Evolutionary conservation across 176 grass and related monocot species (phyloP).

Genomic region (Ensete ventricosum): DNA sequence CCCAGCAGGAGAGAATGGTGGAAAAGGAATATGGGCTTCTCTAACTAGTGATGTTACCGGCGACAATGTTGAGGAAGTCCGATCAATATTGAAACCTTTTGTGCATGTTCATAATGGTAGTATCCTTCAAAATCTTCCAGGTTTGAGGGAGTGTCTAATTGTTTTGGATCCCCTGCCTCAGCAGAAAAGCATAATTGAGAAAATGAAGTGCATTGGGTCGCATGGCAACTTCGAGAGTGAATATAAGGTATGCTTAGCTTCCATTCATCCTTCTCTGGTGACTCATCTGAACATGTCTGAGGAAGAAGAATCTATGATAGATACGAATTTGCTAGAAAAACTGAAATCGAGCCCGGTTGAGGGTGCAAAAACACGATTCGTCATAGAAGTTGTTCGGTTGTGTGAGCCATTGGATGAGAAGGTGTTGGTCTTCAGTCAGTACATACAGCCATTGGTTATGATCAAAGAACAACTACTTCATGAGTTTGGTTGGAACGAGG

Average conservation of each 20-base stretch:
- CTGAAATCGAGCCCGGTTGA: conserved; percentile 30
- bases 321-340: conserved; percentile 32
- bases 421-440: conserved; percentile 81
- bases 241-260: conserved; percentile 54
- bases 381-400: conserved; percentile 52
- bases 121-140: conserved; percentile 61
- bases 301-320: conserved; percentile 26
- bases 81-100: conserved; percentile 36
- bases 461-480: conserved; percentile 56
- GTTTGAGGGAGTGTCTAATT: conserved; percentile 60
- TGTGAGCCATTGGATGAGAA: conserved; percentile 41
- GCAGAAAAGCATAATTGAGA: conserved; percentile 45
- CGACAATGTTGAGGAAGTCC: conserved; percentile 34
- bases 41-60: conserved; percentile 44
- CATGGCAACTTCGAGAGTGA: conserved; percentile 30
- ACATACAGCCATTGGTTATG: conserved; percentile 43
- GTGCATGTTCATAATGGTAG: conserved; percentile 64
- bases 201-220: conserved; percentile 43
- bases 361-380: conserved; percentile 75
- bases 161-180: conserved; percentile 47
- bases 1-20: conserved; percentile 32
- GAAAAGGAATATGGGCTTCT: conserved; percentile 43
- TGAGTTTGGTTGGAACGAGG: conserved; percentile 47
- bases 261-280: conserved; percentile 47
- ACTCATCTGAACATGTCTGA: conserved; percentile 28